Evolutionary conservation across 805 yeast species (phyloP).

Genomic region (Hyphopichia homilentoma): DNA sequence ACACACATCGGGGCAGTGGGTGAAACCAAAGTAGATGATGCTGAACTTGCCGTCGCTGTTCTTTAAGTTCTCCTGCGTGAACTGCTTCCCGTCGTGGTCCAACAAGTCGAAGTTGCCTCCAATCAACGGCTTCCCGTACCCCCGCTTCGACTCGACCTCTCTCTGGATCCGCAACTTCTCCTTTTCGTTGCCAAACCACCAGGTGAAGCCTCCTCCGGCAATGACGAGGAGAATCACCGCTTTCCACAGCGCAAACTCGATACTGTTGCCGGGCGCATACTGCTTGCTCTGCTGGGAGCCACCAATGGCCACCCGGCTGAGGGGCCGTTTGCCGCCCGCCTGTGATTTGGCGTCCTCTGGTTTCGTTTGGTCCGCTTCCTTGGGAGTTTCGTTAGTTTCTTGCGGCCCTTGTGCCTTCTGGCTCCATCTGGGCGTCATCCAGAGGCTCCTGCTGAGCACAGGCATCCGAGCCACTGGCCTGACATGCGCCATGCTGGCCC

Average conservation of each 20-base stretch:
- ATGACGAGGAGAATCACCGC: constrained; percentile 64
- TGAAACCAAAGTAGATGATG: constrained; percentile 90
- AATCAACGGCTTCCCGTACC: constrained; percentile 86
- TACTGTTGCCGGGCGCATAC: constrained; percentile 37
- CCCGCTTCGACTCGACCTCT: constrained; percentile 81
- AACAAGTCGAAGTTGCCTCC: constrained; percentile 84
- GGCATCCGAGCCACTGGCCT: too few relatives aligned
- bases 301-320: constrained; percentile 80
- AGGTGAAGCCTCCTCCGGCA: constrained; percentile 71
- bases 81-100: constrained; percentile 66
- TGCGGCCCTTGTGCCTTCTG: too few relatives aligned
- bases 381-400: too few relatives aligned
- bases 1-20: constrained; percentile 97
- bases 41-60: constrained; percentile 65
- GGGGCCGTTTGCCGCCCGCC: constrained; percentile 54
- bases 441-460: too few relatives aligned
- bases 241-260: constrained; percentile 84
- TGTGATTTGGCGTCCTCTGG: not conserved
- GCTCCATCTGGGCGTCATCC: too few relatives aligned
- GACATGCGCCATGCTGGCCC: too few relatives aligned
- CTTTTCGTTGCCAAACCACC: constrained; percentile 72
- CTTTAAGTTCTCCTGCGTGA: constrained; percentile 72
- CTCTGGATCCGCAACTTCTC: constrained; percentile 67
- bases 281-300: constrained; percentile 38
- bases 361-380: too few relatives aligned